Evolutionary conservation across 164 flowering plant genomes (phyloP).

Genomic region (Liriodendron chinense): DNA sequence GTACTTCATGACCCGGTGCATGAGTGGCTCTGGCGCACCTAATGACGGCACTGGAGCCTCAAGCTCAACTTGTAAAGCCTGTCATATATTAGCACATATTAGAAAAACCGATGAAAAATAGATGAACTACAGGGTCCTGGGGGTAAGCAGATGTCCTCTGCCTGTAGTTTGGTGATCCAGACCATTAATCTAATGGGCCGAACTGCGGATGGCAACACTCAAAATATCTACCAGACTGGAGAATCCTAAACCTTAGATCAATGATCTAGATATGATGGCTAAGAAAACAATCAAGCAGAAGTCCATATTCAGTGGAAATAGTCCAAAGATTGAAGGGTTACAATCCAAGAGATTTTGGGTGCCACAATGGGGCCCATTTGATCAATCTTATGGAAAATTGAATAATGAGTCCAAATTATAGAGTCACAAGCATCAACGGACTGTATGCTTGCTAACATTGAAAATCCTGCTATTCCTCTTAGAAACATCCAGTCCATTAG

Average conservation of each 20-base stretch:
- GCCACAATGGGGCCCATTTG: not conserved
- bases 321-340: too few relatives aligned
- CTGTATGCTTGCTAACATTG: too few relatives aligned
- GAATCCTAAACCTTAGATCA: not conserved
- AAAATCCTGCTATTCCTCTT: too few relatives aligned
- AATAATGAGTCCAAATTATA: too few relatives aligned
- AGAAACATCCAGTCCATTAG: too few relatives aligned
- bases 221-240: not conserved
- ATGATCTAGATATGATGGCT: not conserved
- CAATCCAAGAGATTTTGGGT: not conserved
- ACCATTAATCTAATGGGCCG: not conserved
- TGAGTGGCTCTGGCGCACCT: slow-evolving; percentile 70
- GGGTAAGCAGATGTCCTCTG: not conserved
- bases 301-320: too few relatives aligned
- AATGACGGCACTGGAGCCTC: slow-evolving; percentile 59
- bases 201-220: not conserved
- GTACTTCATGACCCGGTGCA: slow-evolving; percentile 83
- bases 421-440: too few relatives aligned
- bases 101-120: not conserved
- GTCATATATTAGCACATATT: slow-evolving; percentile 14
- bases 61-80: slow-evolving; percentile 74
- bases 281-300: too few relatives aligned
- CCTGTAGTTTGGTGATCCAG: not conserved
- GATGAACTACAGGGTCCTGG: not conserved
- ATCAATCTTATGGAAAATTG: not conserved